phyloP scores from a whole-genome alignment of 495 filamentous ascomycete genomes.

The Trichoderma asperelloides region DNA sequence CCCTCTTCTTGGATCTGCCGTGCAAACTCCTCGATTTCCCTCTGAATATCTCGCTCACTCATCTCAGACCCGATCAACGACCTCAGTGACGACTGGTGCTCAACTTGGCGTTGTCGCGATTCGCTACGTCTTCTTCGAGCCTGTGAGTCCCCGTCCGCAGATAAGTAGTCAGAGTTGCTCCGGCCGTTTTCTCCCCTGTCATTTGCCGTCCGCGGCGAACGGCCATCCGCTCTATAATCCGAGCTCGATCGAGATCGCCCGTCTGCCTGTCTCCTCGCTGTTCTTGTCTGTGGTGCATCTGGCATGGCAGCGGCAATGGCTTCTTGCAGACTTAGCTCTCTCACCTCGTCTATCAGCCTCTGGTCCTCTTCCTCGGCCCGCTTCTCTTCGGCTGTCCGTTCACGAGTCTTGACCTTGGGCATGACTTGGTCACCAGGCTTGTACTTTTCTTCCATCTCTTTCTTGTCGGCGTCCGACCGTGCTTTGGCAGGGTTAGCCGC shows the following conservation, averaged over 20 bases:
- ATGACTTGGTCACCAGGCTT: conserved; percentile 70
- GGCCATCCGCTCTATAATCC: conserved; percentile 24
- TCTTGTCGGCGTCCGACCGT: conserved; percentile 58
- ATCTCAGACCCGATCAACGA: conserved; percentile 70
- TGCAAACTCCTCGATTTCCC: conserved; percentile 67
- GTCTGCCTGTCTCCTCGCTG: conserved; percentile 28
- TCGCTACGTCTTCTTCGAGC: conserved; percentile 29
- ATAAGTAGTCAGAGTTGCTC: conserved; percentile 6
- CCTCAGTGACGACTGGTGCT: conserved; percentile 78
- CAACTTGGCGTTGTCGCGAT: conserved; percentile 49
- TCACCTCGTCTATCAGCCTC: conserved; percentile 59
- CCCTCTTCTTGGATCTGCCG: conserved; percentile 85
- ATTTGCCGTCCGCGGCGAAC: conserved; percentile 14
- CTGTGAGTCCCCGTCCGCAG: conserved; percentile 17
- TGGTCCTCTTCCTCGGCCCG: conserved; percentile 55
- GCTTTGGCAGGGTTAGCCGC: conserved; percentile 63
- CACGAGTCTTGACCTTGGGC: conserved; percentile 39
- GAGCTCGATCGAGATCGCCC: conserved; percentile 26
- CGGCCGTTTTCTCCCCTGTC: conserved; percentile 17
- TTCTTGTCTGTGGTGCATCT: conserved; percentile 21
- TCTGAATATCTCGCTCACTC: conserved; percentile 63
- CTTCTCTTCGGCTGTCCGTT: conserved; percentile 36
- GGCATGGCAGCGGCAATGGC: conserved; percentile 37
- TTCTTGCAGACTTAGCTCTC: conserved; percentile 63
- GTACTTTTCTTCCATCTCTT: conserved; percentile 60